Evolutionary conservation across 1,284 basidiomycete species (phyloP).

Genomic region (Naganishia liquefaciens): DNA sequence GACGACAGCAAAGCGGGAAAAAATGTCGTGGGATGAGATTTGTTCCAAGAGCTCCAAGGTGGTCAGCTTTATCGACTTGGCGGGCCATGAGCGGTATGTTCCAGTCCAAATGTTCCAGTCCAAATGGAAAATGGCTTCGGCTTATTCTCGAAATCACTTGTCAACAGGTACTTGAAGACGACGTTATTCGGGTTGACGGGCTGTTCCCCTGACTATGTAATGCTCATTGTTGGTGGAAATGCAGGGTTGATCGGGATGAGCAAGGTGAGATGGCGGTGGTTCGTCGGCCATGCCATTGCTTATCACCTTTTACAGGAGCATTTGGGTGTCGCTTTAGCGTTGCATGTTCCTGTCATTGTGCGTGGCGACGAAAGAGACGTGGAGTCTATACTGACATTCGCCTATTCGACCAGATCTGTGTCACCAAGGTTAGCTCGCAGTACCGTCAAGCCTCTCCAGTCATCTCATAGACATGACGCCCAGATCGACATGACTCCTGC

Average conservation of each 20-base stretch:
- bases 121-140: too few species aligned
- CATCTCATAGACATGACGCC: not conserved
- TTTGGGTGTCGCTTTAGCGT: constrained; percentile 86
- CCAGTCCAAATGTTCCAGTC: not conserved
- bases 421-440: constrained; percentile 72
- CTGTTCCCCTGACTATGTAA: constrained; percentile 89
- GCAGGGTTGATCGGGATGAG: constrained; percentile 95
- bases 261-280: constrained; percentile 57
- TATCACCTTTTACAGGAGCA: constrained; percentile 62
- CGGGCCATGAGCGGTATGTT: constrained; percentile 76
- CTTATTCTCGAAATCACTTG: too few species aligned
- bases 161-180: constrained; percentile 64
- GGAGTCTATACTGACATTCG: not conserved
- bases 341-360: constrained; percentile 86
- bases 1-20: constrained; percentile 67
- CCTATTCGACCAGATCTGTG: constrained; percentile 60
- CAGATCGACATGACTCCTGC: constrained; percentile 97
- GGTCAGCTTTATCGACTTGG: constrained; percentile 89
- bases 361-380: not conserved
- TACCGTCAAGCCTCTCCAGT: not conserved
- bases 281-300: not conserved
- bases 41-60: constrained; percentile 87
- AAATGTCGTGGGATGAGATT: constrained; percentile 95
- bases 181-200: constrained; percentile 94
- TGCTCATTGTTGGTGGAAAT: constrained; percentile 95